phyloP scores from a whole-genome alignment of 768 basidiomycete species.

The Mycena maculata region DNA sequence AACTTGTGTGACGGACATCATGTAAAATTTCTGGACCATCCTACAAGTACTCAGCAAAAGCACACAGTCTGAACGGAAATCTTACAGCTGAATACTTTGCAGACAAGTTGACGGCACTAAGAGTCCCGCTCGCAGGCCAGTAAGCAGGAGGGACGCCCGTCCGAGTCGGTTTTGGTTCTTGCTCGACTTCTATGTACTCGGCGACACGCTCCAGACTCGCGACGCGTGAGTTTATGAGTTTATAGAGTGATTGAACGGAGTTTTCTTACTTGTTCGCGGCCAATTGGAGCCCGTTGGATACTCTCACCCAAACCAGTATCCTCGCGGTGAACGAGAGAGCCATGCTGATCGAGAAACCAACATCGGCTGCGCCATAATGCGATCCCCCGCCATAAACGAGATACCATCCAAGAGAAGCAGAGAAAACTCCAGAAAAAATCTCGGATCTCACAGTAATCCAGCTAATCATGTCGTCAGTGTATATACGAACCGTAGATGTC shows the following conservation, averaged over 20 bases:
- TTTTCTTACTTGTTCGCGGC: constrained; percentile 30
- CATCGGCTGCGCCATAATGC: constrained; percentile 45
- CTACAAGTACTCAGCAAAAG: constrained; percentile 6
- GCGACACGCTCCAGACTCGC: constrained; percentile 60
- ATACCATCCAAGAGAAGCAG: constrained; percentile 61
- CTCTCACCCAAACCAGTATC: constrained; percentile 59
- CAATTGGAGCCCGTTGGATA: constrained; percentile 59
- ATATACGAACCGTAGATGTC: not conserved
- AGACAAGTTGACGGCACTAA: constrained; percentile 63
- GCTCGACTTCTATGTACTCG: constrained; percentile 67
- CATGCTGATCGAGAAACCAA: constrained; percentile 56
- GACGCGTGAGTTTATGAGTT: not conserved
- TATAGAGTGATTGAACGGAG: not conserved
- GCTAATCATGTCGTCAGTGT: constrained; percentile 36
- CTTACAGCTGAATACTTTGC: constrained; percentile 55
- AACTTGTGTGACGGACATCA: constrained; percentile 56
- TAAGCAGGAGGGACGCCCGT: constrained; percentile 65
- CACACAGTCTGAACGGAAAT: not conserved
- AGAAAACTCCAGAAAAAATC: constrained; percentile 57
- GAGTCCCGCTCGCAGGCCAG: constrained; percentile 69
- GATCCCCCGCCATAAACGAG: constrained; percentile 54
- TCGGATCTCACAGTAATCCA: constrained; percentile 52
- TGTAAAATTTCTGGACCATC: constrained; percentile 70
- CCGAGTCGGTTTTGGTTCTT: constrained; percentile 55
- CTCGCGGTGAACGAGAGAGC: constrained; percentile 58